Evolutionary conservation across 169 alveolate species (phyloP), one percentile per base, ranked within the genome.

Genomic region (Toxoplasma gondii): DNA sequence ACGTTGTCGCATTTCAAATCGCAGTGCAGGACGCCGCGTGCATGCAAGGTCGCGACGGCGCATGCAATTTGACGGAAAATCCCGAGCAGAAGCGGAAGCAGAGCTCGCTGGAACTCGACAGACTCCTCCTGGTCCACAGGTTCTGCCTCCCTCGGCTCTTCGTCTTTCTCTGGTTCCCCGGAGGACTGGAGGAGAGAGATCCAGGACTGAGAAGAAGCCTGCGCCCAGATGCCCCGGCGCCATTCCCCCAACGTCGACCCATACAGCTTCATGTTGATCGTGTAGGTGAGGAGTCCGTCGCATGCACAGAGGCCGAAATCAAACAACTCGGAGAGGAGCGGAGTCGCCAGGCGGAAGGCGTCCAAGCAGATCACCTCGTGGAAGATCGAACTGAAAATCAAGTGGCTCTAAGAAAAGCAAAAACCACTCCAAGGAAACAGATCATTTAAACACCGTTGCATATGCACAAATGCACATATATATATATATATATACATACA

Each of bases 1-100:
- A 98, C 96, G 95, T 98, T 98, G 96, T 98, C 99, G 91, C 99
- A 98, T 93, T 98, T 98, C 70, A 98, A 95, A 94, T 98, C 99
- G 95, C 98, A 98, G 97, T 98, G 99, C 29, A 98, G 97, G 69
- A 98, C 97, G 88, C 97, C 98, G 54, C 97, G 96, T 67, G 96
- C 91, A 92, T 98, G 99, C 45, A 98, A 96, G 45, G 96, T 96
- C 78, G 97, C 95, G 24, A 98, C 97, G 0, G 98, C 98, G 84
- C 97, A 95, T 45, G 98, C 96, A 36, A 98, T 92, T 64, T 98
- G 99, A 94, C 96, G 97, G 90, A 96, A 98, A 39, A 98, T 96
- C 44, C 83, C 93, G 36, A 88, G 43, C 44, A 64, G n/a, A 64
- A n/a, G 82, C 84, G 95, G 93, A 58, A 88, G 87, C 45, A 44